Evolutionary conservation across 345 rosid genomes (phyloP), one percentile per base, ranked within the genome.

Genomic region (Alliaria petiolata): DNA sequence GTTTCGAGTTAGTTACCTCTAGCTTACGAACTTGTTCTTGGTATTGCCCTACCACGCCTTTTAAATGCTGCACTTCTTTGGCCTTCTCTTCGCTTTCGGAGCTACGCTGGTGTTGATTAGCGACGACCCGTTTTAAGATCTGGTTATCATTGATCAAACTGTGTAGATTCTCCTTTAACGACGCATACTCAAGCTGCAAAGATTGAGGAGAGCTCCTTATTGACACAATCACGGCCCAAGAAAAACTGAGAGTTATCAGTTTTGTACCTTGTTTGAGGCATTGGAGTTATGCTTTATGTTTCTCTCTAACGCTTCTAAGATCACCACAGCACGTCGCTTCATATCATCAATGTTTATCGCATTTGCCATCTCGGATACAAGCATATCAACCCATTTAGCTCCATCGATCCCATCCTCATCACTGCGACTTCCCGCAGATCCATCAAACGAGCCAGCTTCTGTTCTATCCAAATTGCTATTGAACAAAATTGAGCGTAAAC

Each of bases 351-450:
- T 34, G 72, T 79, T 62, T 13, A 66, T 40, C 8, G 85, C 80
- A 15, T 39, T 65, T 73, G 44, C 67, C 86, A 82, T 85, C 76
- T 82, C 84, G 30, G 74, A 72, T 50, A 81, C 84, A 73, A 85
- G 80, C 34, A 78, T 54, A 69, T 85, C 84, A 47, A 82, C 88
- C 85, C 88, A 85, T 28, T 68, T 63, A 45, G 84, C 75, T 22
- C 81, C 81, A 51, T 73, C 79, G 3, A 12, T 38, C 35, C 33
- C 6, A 56, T 69, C 62, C 46, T 61, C 35, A 22, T 60, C 53
- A 8, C 64, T 36, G 52, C 65, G 66, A 28, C 33, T 26, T 53
- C 56, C 75, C 42, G 50, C 64, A 76, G 69, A 30, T 58, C 69
- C 30, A 73, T 20, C 76, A 66, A 33, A 47, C 47, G 57, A 30